These are phyloP conservation scores for Angomonas ambiguus DNA, from an alignment of 208 protist species.

Conservation along the genomic window DNA sequence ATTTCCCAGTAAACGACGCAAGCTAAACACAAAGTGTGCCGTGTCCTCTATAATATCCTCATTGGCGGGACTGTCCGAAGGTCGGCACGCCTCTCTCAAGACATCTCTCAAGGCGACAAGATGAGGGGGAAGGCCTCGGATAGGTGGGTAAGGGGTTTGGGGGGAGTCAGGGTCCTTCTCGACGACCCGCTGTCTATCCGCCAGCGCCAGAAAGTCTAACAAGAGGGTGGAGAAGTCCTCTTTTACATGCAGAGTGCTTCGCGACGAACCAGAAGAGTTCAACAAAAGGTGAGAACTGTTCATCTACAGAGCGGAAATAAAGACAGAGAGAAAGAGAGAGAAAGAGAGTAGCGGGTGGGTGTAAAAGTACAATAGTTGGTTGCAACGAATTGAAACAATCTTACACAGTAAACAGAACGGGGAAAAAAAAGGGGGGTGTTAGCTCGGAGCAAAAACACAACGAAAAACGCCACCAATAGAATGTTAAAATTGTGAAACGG, in stretches of 20 bases:
- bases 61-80: background rate
- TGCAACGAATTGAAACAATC: no score
- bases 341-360: no score
- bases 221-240: constrained; percentile 5
- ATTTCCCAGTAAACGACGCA: background rate
- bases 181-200: background rate
- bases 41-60: background rate
- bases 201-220: constrained; percentile 16
- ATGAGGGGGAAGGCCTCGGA: background rate
- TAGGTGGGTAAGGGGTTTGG: background rate
- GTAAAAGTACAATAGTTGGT: no score
- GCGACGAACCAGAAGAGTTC: no score
- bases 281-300: no score
- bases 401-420: no score
- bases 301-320: no score
- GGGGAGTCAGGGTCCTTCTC: background rate
- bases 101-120: background rate
- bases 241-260: background rate
- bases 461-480: no score
- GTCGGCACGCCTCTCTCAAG: background rate
- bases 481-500: no score
- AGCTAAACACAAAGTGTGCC: background rate
- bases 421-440: no score
- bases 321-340: no score
- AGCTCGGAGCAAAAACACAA: no score